Conservation (phyloP, 768 basidiomycete genomes). For the Lyophyllum semitale region DNA sequence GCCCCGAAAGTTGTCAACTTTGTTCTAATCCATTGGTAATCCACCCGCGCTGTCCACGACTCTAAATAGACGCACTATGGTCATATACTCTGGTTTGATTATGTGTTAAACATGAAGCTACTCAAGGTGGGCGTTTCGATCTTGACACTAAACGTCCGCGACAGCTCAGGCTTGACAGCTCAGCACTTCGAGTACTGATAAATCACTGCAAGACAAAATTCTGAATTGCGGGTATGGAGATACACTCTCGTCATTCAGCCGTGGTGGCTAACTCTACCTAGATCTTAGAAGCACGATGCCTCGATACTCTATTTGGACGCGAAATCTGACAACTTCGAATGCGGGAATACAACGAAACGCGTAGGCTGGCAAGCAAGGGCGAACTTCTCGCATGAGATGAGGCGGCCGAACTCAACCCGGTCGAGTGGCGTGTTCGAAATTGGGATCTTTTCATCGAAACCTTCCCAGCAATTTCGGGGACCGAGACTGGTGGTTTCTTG, state of each 20-base stretch:
- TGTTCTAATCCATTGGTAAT: too few species aligned
- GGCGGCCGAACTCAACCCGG: conserved; percentile 47
- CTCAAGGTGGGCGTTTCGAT: too few species aligned
- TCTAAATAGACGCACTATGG: too few species aligned
- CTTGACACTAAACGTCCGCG: too few species aligned
- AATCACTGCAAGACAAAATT: too few species aligned
- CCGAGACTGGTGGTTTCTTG: conserved; percentile 40
- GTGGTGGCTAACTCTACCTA: neutral
- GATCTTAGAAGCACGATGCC: conserved; percentile 1
- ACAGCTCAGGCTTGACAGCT: too few species aligned
- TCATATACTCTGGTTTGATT: too few species aligned
- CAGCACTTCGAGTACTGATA: too few species aligned
- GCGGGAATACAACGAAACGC: conserved; percentile 16
- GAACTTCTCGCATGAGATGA: conserved; percentile 45
- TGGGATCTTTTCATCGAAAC: conserved; percentile 29
- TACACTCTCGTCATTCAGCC: neutral
- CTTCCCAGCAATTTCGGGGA: conserved; percentile 39
- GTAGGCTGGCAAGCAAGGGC: conserved; percentile 35
- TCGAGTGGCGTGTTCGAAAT: conserved; percentile 38
- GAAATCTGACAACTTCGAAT: conserved; percentile 19
- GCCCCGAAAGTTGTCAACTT: too few species aligned
- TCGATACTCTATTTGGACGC: conserved; percentile 27
- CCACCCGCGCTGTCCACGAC: too few species aligned
- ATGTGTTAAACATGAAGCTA: too few species aligned
- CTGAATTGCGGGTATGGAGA: neutral